Evolutionary conservation across 768 basidiomycete genomes (phyloP).

Genomic region (Lactarius quietus): DNA sequence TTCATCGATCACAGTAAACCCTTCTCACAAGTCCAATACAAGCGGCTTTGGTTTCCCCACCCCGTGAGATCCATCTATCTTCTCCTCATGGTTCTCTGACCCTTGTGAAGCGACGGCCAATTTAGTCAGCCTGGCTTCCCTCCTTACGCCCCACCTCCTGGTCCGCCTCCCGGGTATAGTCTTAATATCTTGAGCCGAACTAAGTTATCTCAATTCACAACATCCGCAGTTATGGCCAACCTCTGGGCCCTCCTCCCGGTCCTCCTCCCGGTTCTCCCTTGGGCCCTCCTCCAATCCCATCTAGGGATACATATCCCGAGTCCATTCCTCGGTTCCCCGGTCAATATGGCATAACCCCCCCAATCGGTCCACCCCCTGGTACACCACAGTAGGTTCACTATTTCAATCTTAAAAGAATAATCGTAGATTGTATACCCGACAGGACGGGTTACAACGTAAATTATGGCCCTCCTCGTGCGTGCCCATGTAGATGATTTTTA

Average conservation of each 20-base stretch:
- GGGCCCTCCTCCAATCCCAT: conserved; percentile 20
- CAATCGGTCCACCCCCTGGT: conserved; percentile 22
- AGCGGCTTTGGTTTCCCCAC: conserved; percentile 14
- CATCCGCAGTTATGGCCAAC: conserved; percentile 3
- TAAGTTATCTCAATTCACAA: not conserved
- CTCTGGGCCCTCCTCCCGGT: conserved; percentile 4
- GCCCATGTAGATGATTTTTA: not conserved
- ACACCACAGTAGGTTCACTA: conserved; percentile 22
- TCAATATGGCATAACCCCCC: conserved; percentile 5
- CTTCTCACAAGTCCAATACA: not conserved
- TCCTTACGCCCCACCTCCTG: conserved; percentile 28
- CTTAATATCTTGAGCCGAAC: conserved; percentile 14
- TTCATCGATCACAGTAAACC: not conserved
- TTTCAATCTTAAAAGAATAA: not conserved
- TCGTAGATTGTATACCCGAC: not conserved
- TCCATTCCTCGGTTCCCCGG: conserved; percentile 14
- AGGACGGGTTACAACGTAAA: conserved; percentile 8
- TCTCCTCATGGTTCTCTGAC: not conserved
- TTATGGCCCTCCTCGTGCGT: conserved; percentile 31
- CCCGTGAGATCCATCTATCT: conserved; percentile 11
- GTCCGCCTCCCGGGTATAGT: conserved; percentile 22
- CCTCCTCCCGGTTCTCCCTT: conserved; percentile 25
- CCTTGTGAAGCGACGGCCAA: conserved; percentile 5
- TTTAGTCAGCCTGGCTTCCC: conserved; percentile 24
- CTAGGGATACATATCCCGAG: conserved; percentile 21